Base-by-base conservation (phyloP, 306 rosid genomes). In the Pyrus bretschneideri region DNA sequence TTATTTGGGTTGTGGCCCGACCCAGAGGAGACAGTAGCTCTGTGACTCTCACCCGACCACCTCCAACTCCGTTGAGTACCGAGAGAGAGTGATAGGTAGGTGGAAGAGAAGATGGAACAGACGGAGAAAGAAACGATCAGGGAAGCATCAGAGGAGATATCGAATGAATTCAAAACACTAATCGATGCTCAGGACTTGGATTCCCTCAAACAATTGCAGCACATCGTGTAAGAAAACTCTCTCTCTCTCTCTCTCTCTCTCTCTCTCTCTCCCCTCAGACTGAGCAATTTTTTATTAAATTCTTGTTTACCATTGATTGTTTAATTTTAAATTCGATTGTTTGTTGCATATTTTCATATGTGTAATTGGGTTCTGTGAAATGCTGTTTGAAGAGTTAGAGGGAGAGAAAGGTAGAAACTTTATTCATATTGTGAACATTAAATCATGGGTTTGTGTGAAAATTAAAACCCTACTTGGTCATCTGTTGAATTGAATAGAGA, bases 141-240 rank as follows among this genome's bases (percentile, higher is more conserved):
- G 77, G 78, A 58, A 23, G 85, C 93, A 33, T 90, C 97, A 0
- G 96, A 82, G 27, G 87, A 85, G 76, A 69, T 87, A 52, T 89
- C 96, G 15, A 83, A 78, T 23, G 91, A 92, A 54, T 89, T 95
- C 87, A 90, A 90, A 88, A 89, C 96, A 80, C 91, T 95, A 60
- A 76, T 90, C 78, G 81, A 74, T 45, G 73, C 91, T 6, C 82
- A 83, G 10, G 91, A 92, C 83, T 87, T 95, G 81, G 87, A 85
- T 22, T 84, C 96, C 76, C 86, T 95, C 33, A 86, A 83, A 45
- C 93, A 92, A 77, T 73, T 83, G 62, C 97, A 95, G 84, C 82
- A 86, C 82, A 91, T 87, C 79, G 88, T 90, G 97, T 94, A 82
- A 57, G 11, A 21, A 67, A 54, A 63, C 62, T 59, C 70, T 75